A percentile compares a stretch with the other conserved stretches of the same genome.
phyloP scores from a whole-genome alignment of 495 filamentous ascomycete genomes.

The Aspergillus baeticus region DNA sequence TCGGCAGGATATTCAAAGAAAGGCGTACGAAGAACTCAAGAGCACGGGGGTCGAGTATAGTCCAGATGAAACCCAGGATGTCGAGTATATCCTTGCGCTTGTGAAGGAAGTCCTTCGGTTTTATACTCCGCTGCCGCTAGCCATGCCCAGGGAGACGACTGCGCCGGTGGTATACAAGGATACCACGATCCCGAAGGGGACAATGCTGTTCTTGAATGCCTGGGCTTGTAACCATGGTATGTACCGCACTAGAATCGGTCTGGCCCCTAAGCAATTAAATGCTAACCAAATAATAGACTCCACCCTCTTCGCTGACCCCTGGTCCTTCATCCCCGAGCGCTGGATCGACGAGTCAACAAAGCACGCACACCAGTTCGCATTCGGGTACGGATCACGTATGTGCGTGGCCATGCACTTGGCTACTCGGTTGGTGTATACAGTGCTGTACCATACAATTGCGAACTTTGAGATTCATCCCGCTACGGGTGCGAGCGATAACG shows the following conservation, averaged over 20 bases:
- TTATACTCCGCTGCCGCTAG: conserved; percentile 54
- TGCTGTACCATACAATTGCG: background rate
- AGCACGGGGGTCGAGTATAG: conserved; percentile 25
- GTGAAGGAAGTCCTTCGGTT: conserved; percentile 52
- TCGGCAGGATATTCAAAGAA: conserved; percentile 46
- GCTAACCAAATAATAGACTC: background rate
- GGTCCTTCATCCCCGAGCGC: background rate
- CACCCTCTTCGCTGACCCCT: background rate
- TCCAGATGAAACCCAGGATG: conserved; percentile 41
- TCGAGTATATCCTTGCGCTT: conserved; percentile 43
- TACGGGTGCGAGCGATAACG: background rate
- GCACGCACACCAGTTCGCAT: background rate
- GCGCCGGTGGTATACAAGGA: conserved; percentile 51
- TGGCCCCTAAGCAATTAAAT: background rate
- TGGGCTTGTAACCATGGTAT: conserved; percentile 8
- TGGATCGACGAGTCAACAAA: conserved; percentile 1
- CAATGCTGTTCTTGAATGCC: conserved; percentile 5
- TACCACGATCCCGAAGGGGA: conserved; percentile 40
- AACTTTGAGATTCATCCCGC: background rate
- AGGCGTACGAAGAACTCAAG: conserved; percentile 51
- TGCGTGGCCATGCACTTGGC: conserved; percentile 1
- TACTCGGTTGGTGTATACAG: background rate
- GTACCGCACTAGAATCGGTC: background rate
- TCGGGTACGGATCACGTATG: conserved; percentile 9
- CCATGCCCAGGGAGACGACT: conserved; percentile 47